These are phyloP conservation scores for Trichoderma sp. DNA, from an alignment of 2,329 filamentous ascomycete genomes.

Conservation along the genomic window DNA sequence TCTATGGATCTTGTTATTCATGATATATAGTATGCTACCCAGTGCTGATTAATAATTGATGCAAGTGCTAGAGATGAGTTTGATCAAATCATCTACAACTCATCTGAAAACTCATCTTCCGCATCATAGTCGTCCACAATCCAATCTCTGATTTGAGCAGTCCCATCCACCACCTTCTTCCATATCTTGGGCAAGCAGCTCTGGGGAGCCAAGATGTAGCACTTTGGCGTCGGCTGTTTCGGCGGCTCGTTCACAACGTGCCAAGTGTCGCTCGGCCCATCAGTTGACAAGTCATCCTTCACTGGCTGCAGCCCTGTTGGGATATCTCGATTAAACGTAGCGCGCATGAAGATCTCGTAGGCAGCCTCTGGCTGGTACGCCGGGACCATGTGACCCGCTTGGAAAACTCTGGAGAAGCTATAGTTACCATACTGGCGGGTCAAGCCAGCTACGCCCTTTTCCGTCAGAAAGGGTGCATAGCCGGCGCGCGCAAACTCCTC, in stretches of 20 bases:
- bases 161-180: constrained; percentile 50
- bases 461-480: constrained; percentile 69
- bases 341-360: constrained; percentile 60
- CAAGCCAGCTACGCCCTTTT: constrained; percentile 63
- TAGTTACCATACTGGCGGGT: constrained; percentile 76
- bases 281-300: constrained; percentile 51
- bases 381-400: constrained; percentile 64
- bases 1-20: background rate
- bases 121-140: constrained; percentile 33
- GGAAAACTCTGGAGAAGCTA: constrained; percentile 65
- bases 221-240: constrained; percentile 51
- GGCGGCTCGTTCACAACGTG: constrained; percentile 57
- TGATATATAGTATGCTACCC: background rate
- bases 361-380: constrained; percentile 60
- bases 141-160: constrained; percentile 51
- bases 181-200: constrained; percentile 60
- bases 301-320: constrained; percentile 55
- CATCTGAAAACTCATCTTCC: constrained; percentile 10
- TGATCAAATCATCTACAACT: background rate
- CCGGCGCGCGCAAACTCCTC: constrained; percentile 59
- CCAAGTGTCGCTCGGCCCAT: constrained; percentile 59
- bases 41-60: background rate
- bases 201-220: constrained; percentile 58
- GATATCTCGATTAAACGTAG: constrained; percentile 56
- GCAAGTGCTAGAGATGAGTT: background rate